Evolutionary conservation across 2,329 filamentous ascomycete genomes (phyloP).

Genomic region (Orbilia javanica): DNA sequence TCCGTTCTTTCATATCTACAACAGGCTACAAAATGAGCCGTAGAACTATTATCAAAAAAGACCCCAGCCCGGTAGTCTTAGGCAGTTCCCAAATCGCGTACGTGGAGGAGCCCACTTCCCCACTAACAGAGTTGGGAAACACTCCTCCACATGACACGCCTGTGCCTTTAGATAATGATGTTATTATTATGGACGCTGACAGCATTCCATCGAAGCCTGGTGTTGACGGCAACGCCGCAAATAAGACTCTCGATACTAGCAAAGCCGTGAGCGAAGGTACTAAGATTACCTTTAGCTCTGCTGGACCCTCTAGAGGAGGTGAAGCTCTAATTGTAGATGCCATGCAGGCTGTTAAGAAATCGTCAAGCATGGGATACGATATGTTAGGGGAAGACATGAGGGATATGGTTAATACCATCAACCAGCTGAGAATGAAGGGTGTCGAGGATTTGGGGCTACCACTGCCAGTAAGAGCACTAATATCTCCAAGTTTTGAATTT

Average conservation of each 20-base stretch:
- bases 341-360: slow-evolving; percentile 15
- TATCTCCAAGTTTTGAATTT: background rate
- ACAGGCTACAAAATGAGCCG: background rate
- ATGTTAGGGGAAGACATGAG: slow-evolving; percentile 61
- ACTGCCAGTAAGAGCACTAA: slow-evolving; percentile 48
- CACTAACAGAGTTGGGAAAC: slow-evolving; percentile 1
- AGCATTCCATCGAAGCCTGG: background rate
- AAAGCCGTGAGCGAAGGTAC: background rate
- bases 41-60: slow-evolving; percentile 25
- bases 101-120: slow-evolving; percentile 29
- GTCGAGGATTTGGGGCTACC: slow-evolving; percentile 61
- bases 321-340: background rate
- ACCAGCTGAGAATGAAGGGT: slow-evolving; percentile 60
- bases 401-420: slow-evolving; percentile 62
- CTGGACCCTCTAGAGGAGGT: background rate
- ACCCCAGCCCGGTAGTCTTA: background rate
- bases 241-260: slow-evolving; percentile 14
- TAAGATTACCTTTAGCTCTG: slow-evolving; percentile 6
- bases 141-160: slow-evolving; percentile 9
- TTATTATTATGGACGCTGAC: slow-evolving; percentile 26
- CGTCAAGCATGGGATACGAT: slow-evolving; percentile 52
- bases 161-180: background rate
- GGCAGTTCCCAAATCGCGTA: background rate
- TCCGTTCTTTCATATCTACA: background rate
- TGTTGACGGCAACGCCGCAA: background rate